Percentiles rank a stretch among this genome's conserved stretches.
Evolutionary conservation across 148 eudicot genomes (phyloP).

Genomic region (Chenopodium suecicum): DNA sequence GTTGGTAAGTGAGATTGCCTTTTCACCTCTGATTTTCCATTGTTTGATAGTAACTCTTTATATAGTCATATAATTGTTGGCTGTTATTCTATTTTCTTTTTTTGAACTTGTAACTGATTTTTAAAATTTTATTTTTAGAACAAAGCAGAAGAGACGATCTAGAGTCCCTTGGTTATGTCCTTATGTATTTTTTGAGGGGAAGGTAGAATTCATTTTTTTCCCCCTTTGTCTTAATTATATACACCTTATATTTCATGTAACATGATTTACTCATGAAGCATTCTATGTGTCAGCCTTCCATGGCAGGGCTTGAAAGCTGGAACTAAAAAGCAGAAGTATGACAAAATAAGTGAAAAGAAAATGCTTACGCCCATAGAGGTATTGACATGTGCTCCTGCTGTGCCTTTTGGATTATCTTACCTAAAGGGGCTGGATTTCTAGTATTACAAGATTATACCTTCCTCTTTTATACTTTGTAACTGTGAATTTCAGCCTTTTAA

Average conservation of each 20-base stretch:
- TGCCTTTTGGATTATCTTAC: not conserved
- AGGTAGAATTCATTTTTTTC: slow-evolving; percentile 44
- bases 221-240: not conserved
- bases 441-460: not conserved
- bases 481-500: not conserved
- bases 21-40: not conserved
- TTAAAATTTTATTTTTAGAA: slow-evolving; percentile 42
- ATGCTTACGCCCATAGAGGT: slow-evolving; percentile 97
- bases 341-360: slow-evolving; percentile 96
- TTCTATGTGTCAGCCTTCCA: slow-evolving; percentile 68
- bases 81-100: not conserved
- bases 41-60: not conserved
- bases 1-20: slow-evolving; percentile 56
- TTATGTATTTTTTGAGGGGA: slow-evolving; percentile 97
- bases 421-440: not conserved
- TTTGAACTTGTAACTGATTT: slow-evolving; percentile 2
- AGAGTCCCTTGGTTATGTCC: slow-evolving; percentile 96
- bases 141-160: slow-evolving; percentile 99
- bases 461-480: not conserved
- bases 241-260: not conserved
- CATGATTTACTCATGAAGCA: slow-evolving; percentile 20
- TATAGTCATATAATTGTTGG: not conserved
- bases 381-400: slow-evolving; percentile 1
- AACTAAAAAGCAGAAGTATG: slow-evolving; percentile 96
- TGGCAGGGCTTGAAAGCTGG: slow-evolving; percentile 99